Conservation (phyloP, 257 asterid genomes). For the Nicotiana tabacum region DNA sequence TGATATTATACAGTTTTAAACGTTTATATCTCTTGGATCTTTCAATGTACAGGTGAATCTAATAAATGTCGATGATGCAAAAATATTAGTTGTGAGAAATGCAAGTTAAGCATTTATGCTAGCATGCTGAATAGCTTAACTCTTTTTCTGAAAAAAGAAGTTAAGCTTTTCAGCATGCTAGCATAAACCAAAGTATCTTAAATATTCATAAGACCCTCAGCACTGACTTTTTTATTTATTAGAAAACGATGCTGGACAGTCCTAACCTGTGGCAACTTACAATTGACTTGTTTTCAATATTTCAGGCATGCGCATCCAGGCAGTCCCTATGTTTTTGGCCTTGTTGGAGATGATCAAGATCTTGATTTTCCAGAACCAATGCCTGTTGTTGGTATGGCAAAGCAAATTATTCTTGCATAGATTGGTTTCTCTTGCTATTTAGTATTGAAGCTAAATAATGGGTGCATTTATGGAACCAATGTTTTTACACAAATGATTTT, state of each 20-base stretch:
- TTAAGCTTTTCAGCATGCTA: not conserved
- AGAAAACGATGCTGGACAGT: not conserved
- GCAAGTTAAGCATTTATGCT: not conserved
- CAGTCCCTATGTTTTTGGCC: slow-evolving; percentile 96
- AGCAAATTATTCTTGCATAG: not conserved
- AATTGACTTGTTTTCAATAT: slow-evolving; percentile 9
- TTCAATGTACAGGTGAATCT: not conserved
- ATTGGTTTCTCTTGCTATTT: not conserved
- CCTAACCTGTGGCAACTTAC: not conserved
- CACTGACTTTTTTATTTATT: not conserved
- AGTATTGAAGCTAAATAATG: not conserved
- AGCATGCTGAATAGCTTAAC: no score
- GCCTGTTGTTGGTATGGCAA: slow-evolving; percentile 83
- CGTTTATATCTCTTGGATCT: not conserved
- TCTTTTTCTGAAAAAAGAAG: no score
- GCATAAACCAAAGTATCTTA: not conserved
- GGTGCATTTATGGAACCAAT: not conserved
- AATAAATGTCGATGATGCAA: not conserved
- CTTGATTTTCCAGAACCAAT: slow-evolving; percentile 96
- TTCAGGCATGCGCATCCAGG: slow-evolving; percentile 99
- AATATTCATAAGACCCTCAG: not conserved
- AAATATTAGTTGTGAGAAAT: not conserved
- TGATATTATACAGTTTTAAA: not conserved
- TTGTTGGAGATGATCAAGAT: slow-evolving; percentile 84
- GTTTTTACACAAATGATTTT: not conserved